Base-by-base conservation (phyloP, 2,329 filamentous ascomycete species). In the Coleophoma eucalyptorum region DNA sequence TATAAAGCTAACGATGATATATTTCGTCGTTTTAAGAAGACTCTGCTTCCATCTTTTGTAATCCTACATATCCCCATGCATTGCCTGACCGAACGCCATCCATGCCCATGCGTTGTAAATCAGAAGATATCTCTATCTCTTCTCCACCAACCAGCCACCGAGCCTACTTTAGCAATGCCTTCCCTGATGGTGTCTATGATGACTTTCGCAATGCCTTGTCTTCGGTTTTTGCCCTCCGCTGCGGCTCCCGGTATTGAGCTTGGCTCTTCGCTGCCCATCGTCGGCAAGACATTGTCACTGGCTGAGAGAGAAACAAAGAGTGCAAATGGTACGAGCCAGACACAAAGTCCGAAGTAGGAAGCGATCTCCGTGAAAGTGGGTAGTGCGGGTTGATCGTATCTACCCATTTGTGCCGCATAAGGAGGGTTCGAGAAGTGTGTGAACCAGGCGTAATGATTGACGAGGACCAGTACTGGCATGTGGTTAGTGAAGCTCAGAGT, bases 361-460 rank as follows among this genome's bases (percentile, higher is more conserved):
- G 94, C 91, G 42, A 97, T 94, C 72, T 97, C 90, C 16, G 90
- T 92, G 68, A 99, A 99, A 35, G 81, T 86, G 0, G 94, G 94
- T 42, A 90, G 66, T 48, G 83, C 71, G 50, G 76, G 72, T 51
- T 77, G 74, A 57, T 89, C 82, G 65, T 87, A 86, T 78, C 49
- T 82, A 79, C 79, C 75, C 50, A 78, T 71, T 69, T 85, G 83
- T 3, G 83, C 74, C 49, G 69, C 71, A 44, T 79, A 69, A 56
- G 86, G 79, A 50, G 79, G 75, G 50, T 77, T 71, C 52, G 88
- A 93, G 70, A 99, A 99, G 72, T 97, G 86, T 50, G 82, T 83
- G 77, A 99, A 97, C 93, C 94, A 99, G 46, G 96, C 76, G 71
- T 90, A 97, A 69, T 99, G 94, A 69, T 99, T 96, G 34, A 87